These are phyloP conservation scores for Aspergillus viridinutans DNA, from an alignment of 2,329 filamentous ascomycete genomes.

Conservation along the genomic window DNA sequence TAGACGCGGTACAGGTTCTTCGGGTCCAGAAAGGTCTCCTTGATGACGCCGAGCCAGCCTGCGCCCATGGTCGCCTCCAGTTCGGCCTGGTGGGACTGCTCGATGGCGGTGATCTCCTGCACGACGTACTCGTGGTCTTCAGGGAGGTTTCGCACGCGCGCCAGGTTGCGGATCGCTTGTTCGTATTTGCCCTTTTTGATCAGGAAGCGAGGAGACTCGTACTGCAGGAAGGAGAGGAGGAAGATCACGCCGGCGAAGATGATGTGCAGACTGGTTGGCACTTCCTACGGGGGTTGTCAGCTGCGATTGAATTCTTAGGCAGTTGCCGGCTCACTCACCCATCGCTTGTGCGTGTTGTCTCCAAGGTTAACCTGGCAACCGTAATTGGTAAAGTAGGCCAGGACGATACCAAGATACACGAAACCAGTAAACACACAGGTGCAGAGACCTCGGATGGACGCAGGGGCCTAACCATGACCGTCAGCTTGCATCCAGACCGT, in stretches of 20 bases:
- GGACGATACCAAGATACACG: slow-evolving; percentile 73
- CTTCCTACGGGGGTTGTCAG: slow-evolving; percentile 25
- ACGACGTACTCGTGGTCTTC: slow-evolving; percentile 58
- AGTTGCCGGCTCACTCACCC: slow-evolving; percentile 43
- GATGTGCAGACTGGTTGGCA: slow-evolving; percentile 71
- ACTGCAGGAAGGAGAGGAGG: slow-evolving; percentile 63
- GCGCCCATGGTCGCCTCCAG: slow-evolving; percentile 65
- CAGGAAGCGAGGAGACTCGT: slow-evolving; percentile 67
- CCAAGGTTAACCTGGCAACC: slow-evolving; percentile 53
- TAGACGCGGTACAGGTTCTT: slow-evolving; percentile 70
- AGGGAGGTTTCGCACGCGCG: slow-evolving; percentile 54
- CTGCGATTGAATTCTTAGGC: slow-evolving; percentile 14
- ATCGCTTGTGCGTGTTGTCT: slow-evolving; percentile 39
- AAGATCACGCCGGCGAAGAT: slow-evolving; percentile 73
- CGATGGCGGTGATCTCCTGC: slow-evolving; percentile 61
- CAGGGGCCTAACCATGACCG: slow-evolving; percentile 45
- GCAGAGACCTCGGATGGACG: slow-evolving; percentile 66
- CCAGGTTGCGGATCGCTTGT: slow-evolving; percentile 43
- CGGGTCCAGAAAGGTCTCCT: slow-evolving; percentile 63
- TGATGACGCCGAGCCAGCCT: slow-evolving; percentile 60
- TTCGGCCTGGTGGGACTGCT: slow-evolving; percentile 63
- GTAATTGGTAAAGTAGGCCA: slow-evolving; percentile 74
- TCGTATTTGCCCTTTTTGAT: slow-evolving; percentile 61
- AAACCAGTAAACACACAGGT: slow-evolving; percentile 67
- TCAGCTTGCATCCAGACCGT: background rate